Evolutionary conservation across 371 early-diverging fungal species (phyloP), one percentile per base, ranked within the genome.

Genomic region (Chytridium lagenaria): DNA sequence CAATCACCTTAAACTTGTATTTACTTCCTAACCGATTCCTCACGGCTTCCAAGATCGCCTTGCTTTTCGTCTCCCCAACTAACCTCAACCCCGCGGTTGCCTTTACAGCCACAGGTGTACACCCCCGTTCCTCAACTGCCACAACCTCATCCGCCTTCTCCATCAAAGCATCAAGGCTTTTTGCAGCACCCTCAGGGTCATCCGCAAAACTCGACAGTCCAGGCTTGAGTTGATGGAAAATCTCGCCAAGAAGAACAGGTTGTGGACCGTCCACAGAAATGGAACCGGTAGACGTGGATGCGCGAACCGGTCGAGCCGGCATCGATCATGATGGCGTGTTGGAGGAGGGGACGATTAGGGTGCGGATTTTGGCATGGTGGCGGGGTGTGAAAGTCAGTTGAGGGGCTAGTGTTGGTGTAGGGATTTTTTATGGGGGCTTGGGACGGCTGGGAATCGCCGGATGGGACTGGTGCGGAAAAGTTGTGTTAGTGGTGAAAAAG

Each of bases 251-350:
- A 31, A 92, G 80, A 68, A 87, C 85, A 0, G 92, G 90, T 34
- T 31, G 57, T 0, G 85, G 44, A 22, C 75, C 76, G 70, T 91
- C 86, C n/a, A 85, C 98, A 97, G 79, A 91, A 89, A 79, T 94
- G 93, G 85, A 92, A 92, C 63, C 89, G 86, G 87, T 97, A 98
- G 55, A 96, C 94, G 77, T 98, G 98, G 65, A 98, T 93, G 26
- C 98, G 91, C 0, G 96, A 95, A 23, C 98, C 98, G n/a, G 96
- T 95, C 1, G 96, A 95, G 5, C 98, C 98, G 37, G 98, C 98
- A 77, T 98, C 98, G 59, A 98, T 81, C 91, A 98, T 94, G 31
- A 92, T 77, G 28, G 86, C 91, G 73, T 90, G 85, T 67, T 87
- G 84, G 7, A 77, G 28, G 5, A 72, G 50, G 0, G 78, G 78